Percentiles rank a stretch among this genome's conserved stretches.
Evolutionary conservation across 768 basidiomycete species (phyloP).

Genomic region (Suillus americanus): DNA sequence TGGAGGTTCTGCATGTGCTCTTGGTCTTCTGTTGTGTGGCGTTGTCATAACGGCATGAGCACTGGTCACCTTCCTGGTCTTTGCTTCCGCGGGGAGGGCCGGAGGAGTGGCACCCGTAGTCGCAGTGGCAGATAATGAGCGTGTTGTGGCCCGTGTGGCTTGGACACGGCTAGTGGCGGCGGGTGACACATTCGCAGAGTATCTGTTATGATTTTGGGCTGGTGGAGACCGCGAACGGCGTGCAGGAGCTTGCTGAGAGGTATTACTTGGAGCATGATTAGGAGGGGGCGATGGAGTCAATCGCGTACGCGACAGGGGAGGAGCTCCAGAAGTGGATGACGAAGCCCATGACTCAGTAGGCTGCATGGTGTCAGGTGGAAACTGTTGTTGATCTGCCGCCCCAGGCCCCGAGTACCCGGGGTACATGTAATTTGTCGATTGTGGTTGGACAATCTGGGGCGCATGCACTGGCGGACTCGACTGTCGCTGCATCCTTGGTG

Average conservation of each 20-base stretch:
- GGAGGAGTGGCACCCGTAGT: conserved; percentile 46
- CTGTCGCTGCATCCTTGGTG: conserved; percentile 25
- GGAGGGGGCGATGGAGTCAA: conserved; percentile 37
- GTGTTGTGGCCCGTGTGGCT: conserved; percentile 46
- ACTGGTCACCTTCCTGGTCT: conserved; percentile 62
- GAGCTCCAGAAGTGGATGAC: conserved; percentile 25
- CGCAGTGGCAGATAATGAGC: conserved; percentile 62
- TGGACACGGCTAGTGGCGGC: conserved; percentile 23
- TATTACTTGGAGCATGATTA: conserved; percentile 22
- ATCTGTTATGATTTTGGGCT: conserved; percentile 36
- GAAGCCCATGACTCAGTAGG: conserved; percentile 41
- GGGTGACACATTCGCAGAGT: conserved; percentile 25
- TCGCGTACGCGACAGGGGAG: conserved; percentile 21
- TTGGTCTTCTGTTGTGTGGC: conserved; percentile 37
- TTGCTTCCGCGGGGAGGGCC: conserved; percentile 42
- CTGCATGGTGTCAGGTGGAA: conserved; percentile 65
- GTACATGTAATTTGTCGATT: conserved; percentile 25
- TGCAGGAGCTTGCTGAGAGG: conserved; percentile 27
- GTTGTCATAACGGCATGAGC: conserved; percentile 54
- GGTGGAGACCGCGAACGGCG: conserved; percentile 60
- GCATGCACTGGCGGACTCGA: conserved; percentile 28
- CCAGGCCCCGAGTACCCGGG: conserved; percentile 14
- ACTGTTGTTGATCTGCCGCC: conserved; percentile 37
- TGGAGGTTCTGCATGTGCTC: conserved; percentile 38
- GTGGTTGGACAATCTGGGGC: conserved; percentile 29